Base-by-base conservation (phyloP, 768 basidiomycete genomes). In the Leccinum arenicola region DNA sequence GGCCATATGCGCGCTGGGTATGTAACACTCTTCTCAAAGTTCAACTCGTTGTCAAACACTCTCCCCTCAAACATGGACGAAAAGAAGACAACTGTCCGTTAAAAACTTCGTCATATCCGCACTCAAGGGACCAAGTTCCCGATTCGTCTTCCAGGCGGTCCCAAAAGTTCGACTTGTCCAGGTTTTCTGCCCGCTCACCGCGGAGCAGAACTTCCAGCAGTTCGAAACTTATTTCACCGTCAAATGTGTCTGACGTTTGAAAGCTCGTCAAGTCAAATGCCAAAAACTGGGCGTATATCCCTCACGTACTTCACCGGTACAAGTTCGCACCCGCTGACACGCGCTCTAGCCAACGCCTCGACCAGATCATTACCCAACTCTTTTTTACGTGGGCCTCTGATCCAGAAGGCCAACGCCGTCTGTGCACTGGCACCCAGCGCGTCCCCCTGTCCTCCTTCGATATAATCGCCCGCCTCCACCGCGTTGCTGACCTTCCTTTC, bases 361-460 rank as follows among this genome's bases (percentile, higher is more conserved):
- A 86, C 60, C 68, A 75, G 59, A 75, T 80, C n/a, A 77, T 79
- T 57, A 82, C 80, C 50, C 79, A 77, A 27, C 74, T 84, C 25
- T 79, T 89, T 61, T 86, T 80, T 65, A 68, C 75, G 35, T 89
- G 86, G 87, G 82, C 78, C 4, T 70, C 78, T 4, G 67, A 76
- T 50, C 75, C 75, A 10, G 59, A 64, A 21, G 62, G 66, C 57
- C 60, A 69, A 56, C 56, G 58, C 17, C 55, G 65, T 36, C 67
- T 79, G 31, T 55, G 66, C 40, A 27, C 47, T 1, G 56, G 61
- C 19, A 65, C 47, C 14, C 17, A 38, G 9, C 57, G 61, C 19
- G 65, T 82, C 36, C 61, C 75, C 6, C 52, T 63, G 23, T 58
- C 66, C 12, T 77, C 78, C 11, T 59, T 84, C 9, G 62, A 72